phyloP scores from a whole-genome alignment of 768 basidiomycete genomes.

The Dentipellis fragilis region DNA sequence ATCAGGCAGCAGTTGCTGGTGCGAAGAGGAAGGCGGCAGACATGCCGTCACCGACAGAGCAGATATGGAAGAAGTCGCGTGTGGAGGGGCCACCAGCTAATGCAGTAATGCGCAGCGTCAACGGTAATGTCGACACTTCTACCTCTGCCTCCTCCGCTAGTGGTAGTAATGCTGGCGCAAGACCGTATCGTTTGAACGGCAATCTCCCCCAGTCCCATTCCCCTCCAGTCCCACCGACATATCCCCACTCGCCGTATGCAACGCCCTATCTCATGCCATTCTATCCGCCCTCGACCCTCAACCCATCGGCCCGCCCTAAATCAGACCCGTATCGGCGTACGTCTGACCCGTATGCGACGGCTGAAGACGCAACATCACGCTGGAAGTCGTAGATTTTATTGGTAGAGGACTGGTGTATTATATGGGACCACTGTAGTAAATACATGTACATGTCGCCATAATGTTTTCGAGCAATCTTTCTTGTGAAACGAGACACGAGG shows the following conservation, averaged over 20 bases:
- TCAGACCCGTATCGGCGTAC: no score
- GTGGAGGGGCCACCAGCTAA: constrained; percentile 18
- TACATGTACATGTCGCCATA: no score
- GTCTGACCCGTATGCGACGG: no score
- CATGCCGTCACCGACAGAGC: constrained; percentile 45
- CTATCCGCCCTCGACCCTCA: neutral
- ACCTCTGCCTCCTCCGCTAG: constrained; percentile 3
- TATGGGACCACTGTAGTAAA: no score
- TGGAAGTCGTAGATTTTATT: no score
- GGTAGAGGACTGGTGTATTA: no score
- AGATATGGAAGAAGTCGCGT: constrained; percentile 65
- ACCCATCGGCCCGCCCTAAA: neutral
- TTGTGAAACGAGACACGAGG: no score
- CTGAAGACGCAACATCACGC: no score
- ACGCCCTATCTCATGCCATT: neutral
- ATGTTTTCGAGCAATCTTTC: no score
- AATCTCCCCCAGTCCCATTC: neutral
- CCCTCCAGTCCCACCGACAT: neutral
- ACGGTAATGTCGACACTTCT: constrained; percentile 11
- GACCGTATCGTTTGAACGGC: constrained; percentile 11
- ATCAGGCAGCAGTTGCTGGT: constrained; percentile 33
- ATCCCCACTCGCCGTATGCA: neutral
- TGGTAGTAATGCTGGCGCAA: constrained; percentile 10
- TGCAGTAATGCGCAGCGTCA: constrained; percentile 7
- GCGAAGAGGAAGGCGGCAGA: constrained; percentile 51